Evolutionary conservation across 1,139 yeast species (phyloP), one percentile per base, ranked within the genome.

Genomic region (Candida gigantensis): DNA sequence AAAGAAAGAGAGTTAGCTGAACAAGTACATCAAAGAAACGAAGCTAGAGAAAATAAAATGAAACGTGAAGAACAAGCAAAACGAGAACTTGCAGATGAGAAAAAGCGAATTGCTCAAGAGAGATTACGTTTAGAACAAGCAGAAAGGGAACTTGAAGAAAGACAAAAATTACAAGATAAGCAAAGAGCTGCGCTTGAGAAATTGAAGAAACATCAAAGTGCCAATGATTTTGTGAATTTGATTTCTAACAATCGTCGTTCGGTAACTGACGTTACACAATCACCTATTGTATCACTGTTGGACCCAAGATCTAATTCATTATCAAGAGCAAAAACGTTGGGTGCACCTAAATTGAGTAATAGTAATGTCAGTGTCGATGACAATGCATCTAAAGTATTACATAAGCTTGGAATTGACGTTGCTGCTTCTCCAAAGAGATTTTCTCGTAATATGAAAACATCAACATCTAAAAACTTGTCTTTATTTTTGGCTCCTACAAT

Each of bases 401-500:
- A 65, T 36, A 67, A 60, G 41, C 53, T 73, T 33, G 79, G 80
- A 3, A 69, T 74, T 30, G 68, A 65, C 16, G 48, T 72, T 35
- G 46, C 54, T 27, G 51, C 62, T 3, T 45, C 64, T 4, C 60
- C 65, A n/a, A 53, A 46, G 34, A 31, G 31, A 18, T 45, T 59
- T n/a, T 45, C 44, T 25, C 46, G 57, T n/a, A 50, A 49, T 34
- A 51, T 65, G 37, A 68, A 71, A 43, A 68, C 76, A 17, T 67
- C 76, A 5, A 67, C 74, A 34, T 70, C 77, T 1, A 69, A 62
- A 42, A 59, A 67, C 42, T 65, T 74, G 24, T 57, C 75, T 4
- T 53, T 62, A 23, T 58, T 40, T 9, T 64, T 41, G 53, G 36
- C 25, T 8, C 32, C 43, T 15, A 12, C 35, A 8, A 25, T 17